Percentiles rank a stretch among this genome's conserved stretches.
phyloP scores from a whole-genome alignment of 164 flowering plant species.

The Magnolia sinica region DNA sequence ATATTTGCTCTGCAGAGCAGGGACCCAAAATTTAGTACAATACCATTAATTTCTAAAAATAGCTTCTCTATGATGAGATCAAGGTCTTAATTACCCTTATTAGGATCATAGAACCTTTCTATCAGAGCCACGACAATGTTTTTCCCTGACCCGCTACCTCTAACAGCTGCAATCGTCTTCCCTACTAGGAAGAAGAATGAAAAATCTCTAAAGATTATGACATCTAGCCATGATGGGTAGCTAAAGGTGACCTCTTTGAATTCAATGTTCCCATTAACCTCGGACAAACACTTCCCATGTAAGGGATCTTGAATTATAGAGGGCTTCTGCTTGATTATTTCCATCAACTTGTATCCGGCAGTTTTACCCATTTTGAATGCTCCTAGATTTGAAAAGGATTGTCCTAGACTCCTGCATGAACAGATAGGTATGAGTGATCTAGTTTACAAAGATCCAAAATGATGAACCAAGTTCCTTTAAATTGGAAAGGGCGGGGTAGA shows the following conservation, averaged over 20 bases:
- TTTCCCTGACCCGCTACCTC: constrained; percentile 98
- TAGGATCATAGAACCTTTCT: constrained; percentile 95
- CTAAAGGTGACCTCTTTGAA: constrained; percentile 84
- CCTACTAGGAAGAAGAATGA: constrained; percentile 87
- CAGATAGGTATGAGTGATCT: neutral
- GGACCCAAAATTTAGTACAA: neutral
- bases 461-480: too few species aligned
- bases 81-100: constrained; percentile 51
- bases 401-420: constrained; percentile 87
- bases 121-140: constrained; percentile 91
- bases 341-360: constrained; percentile 93
- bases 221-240: constrained; percentile 96
- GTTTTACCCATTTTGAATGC: constrained; percentile 97
- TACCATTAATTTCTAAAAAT: neutral
- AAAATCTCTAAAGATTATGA: constrained; percentile 67
- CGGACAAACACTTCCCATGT: constrained; percentile 64
- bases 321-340: constrained; percentile 87
- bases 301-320: constrained; percentile 62
- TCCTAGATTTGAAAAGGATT: constrained; percentile 94
- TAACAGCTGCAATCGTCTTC: constrained; percentile 94
- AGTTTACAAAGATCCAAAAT: neutral
- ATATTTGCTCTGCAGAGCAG: constrained; percentile 60
- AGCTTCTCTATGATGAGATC: neutral
- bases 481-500: too few species aligned
- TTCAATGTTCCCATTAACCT: constrained; percentile 84